Evolutionary conservation across 352 stramenopile genomes (phyloP).

Genomic region (Pythium myriotylum): DNA sequence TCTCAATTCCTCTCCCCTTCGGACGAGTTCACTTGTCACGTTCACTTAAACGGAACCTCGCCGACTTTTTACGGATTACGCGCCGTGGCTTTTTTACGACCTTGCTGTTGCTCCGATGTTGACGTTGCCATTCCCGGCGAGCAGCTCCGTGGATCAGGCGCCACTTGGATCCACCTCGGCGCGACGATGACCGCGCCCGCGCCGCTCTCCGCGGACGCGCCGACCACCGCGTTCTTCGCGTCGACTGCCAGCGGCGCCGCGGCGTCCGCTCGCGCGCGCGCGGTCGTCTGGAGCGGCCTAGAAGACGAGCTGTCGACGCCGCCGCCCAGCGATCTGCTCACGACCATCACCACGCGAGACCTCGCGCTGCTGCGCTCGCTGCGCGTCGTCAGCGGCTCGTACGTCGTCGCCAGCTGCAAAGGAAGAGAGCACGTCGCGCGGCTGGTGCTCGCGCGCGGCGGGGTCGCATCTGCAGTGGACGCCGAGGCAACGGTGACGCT

Average conservation of each 20-base stretch:
- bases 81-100: slow-evolving; percentile 14
- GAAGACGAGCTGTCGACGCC: neutral
- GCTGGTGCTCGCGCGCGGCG: slow-evolving; percentile 10
- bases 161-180: slow-evolving; percentile 2
- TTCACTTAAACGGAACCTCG: slow-evolving; percentile 19
- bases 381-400: slow-evolving; percentile 27
- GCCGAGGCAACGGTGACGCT: slow-evolving; percentile 30
- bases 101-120: slow-evolving; percentile 15
- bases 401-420: slow-evolving; percentile 15
- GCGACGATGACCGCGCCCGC: neutral
- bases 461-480: neutral
- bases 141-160: no score
- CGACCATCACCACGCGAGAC: slow-evolving; percentile 15
- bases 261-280: slow-evolving; percentile 9
- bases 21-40: slow-evolving; percentile 9
- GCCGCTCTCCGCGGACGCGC: neutral
- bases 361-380: slow-evolving; percentile 18
- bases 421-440: slow-evolving; percentile 17
- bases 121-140: slow-evolving; percentile 19
- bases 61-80: slow-evolving; percentile 17
- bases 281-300: slow-evolving; percentile 19
- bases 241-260: neutral
- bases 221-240: slow-evolving; percentile 4
- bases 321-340: slow-evolving; percentile 16
- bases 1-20: neutral